Evolutionary conservation across 768 basidiomycete genomes (phyloP).

Genomic region (Leucosporidium yakuticum): DNA sequence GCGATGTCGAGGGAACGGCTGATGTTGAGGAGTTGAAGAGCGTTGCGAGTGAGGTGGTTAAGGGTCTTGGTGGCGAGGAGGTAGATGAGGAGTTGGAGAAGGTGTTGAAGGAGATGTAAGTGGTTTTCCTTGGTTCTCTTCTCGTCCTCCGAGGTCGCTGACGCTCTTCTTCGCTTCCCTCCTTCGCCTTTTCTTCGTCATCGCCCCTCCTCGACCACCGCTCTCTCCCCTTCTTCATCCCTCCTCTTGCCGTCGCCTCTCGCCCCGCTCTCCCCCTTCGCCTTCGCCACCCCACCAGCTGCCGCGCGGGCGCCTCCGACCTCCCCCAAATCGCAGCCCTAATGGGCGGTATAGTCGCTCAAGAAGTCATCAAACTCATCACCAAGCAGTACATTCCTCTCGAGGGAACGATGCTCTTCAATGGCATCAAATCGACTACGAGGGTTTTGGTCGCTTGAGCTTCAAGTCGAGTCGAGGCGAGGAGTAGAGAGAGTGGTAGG

Average conservation of each 20-base stretch:
- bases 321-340: constrained; percentile 90
- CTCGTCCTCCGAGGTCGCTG: background rate
- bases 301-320: constrained; percentile 68
- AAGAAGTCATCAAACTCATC: constrained; percentile 94
- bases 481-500: too few relatives aligned
- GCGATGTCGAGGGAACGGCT: constrained; percentile 39
- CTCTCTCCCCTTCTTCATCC: too few relatives aligned
- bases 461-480: background rate
- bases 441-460: background rate
- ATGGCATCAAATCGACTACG: constrained; percentile 4
- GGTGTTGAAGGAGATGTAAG: constrained; percentile 37
- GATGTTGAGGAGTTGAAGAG: constrained; percentile 45
- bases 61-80: constrained; percentile 41
- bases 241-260: too few relatives aligned
- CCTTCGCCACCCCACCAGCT: constrained; percentile 47
- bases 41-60: constrained; percentile 47
- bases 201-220: too few relatives aligned
- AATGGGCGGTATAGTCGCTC: constrained; percentile 86
- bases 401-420: constrained; percentile 2
- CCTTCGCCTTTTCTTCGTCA: background rate
- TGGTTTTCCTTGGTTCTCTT: background rate
- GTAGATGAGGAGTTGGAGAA: constrained; percentile 48
- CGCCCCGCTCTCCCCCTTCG: background rate
- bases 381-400: constrained; percentile 93
- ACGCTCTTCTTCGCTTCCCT: background rate